A percentile compares a stretch with the other conserved stretches of the same genome.
These are phyloP conservation scores for Helicostylum pulchrum DNA, from an alignment of 192 early-diverging fungal species.

Conservation along the genomic window DNA sequence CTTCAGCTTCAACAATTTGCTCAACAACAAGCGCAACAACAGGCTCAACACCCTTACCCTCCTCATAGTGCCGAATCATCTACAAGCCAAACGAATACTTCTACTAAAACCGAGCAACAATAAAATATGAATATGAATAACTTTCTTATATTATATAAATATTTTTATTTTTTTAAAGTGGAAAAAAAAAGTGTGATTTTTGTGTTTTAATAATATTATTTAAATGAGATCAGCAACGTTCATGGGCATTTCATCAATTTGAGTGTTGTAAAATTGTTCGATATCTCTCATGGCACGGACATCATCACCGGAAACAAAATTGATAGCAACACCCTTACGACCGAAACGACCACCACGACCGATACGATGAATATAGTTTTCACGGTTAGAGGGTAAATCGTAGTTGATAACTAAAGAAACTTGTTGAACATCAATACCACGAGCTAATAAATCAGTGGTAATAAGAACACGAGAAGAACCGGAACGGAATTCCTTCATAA, in stretches of 20 bases:
- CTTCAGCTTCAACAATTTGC: conserved; percentile 36
- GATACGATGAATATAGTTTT: conserved; percentile 99
- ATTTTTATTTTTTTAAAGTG: no score
- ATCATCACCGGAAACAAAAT: conserved; percentile 98
- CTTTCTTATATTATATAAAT: no score
- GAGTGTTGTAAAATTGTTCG: conserved; percentile 98
- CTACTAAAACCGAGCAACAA: no score
- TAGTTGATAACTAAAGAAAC: conserved; percentile 98
- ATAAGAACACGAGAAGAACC: conserved; percentile 96
- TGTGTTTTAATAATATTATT: background rate
- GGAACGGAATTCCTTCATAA: conserved; percentile 99
- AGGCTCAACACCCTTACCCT: conserved; percentile 3
- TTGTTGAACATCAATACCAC: conserved; percentile 99
- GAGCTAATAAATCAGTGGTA: conserved; percentile 95
- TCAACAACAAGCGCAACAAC: conserved; percentile 18
- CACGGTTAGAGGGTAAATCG: conserved; percentile 93
- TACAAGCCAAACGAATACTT: no score
- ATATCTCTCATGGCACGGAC: conserved; percentile 81
- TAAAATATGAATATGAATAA: no score
- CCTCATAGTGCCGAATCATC: background rate
- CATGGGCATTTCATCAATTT: conserved; percentile 99
- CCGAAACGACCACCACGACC: conserved; percentile 99
- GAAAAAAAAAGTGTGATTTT: no score
- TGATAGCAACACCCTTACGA: conserved; percentile 99
- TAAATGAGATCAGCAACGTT: conserved; percentile 91